These are phyloP conservation scores for Peronospora tabacina DNA, from an alignment of 352 stramenopile genomes.

Conservation along the genomic window DNA sequence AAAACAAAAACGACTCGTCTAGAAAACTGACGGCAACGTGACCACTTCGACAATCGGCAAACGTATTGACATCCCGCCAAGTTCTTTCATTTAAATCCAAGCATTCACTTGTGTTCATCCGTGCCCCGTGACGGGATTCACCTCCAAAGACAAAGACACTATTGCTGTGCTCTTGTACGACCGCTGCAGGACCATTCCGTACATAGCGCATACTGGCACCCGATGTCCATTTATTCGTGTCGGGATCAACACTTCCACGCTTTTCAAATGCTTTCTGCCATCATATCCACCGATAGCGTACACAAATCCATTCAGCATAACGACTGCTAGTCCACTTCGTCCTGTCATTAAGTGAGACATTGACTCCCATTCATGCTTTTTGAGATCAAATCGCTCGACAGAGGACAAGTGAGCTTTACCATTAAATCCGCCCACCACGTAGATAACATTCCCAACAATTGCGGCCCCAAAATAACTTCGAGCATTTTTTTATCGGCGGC, in stretches of 20 bases:
- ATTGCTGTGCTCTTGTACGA: slow-evolving; percentile 40
- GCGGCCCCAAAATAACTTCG: slow-evolving; percentile 57
- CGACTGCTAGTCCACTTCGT: slow-evolving; percentile 52
- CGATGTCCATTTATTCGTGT: slow-evolving; percentile 38
- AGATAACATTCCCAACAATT: slow-evolving; percentile 44
- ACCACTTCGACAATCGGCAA: slow-evolving; percentile 57
- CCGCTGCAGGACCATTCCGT: slow-evolving; percentile 52
- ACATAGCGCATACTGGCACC: slow-evolving; percentile 46
- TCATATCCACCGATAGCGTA: slow-evolving; percentile 70
- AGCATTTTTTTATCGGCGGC: slow-evolving; percentile 46
- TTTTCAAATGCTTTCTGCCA: slow-evolving; percentile 53
- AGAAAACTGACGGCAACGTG: slow-evolving; percentile 56
- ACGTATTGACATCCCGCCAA: slow-evolving; percentile 49
- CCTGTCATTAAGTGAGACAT: slow-evolving; percentile 41
- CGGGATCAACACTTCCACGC: slow-evolving; percentile 49
- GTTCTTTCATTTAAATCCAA: slow-evolving; percentile 33
- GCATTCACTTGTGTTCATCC: slow-evolving; percentile 56
- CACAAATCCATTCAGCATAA: slow-evolving; percentile 37
- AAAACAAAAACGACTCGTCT: slow-evolving; percentile 62
- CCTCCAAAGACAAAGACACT: slow-evolving; percentile 59
- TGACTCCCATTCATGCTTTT: slow-evolving; percentile 42
- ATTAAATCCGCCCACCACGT: slow-evolving; percentile 65
- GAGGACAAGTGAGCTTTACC: slow-evolving; percentile 45
- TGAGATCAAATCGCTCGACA: slow-evolving; percentile 50
- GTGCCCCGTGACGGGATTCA: slow-evolving; percentile 52